Conservation (phyloP, 2,329 filamentous ascomycete genomes). For the Westerdykella aurantiaca region DNA sequence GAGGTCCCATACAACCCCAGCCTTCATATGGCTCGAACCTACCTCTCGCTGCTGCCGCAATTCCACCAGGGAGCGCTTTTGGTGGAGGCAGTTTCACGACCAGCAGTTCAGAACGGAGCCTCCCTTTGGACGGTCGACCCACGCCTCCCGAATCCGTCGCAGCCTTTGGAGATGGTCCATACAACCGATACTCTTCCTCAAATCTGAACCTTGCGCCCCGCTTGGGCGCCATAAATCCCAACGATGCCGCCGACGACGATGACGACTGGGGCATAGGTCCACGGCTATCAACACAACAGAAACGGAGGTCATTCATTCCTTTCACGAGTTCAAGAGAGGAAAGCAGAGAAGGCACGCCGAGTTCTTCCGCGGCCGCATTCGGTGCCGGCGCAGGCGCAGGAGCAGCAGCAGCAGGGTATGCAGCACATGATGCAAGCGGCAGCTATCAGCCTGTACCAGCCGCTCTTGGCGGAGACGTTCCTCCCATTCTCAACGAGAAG, state of each 20-base stretch:
- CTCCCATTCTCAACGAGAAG: constrained; percentile 52
- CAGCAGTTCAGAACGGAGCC: constrained; percentile 45
- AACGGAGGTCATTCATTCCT: constrained; percentile 57
- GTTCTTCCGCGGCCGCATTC: constrained; percentile 35
- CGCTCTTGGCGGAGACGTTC: constrained; percentile 14
- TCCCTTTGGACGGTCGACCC: constrained; percentile 43
- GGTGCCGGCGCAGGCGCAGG: constrained; percentile 34
- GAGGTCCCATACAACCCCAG: constrained; percentile 17
- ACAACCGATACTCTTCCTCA: constrained; percentile 52
- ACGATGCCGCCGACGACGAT: constrained; percentile 77
- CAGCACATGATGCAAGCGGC: constrained; percentile 35
- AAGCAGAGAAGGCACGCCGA: constrained; percentile 39
- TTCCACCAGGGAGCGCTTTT: constrained; percentile 9
- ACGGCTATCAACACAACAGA: constrained; percentile 43
- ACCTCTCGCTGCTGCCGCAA: constrained; percentile 30
- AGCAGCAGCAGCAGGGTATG: constrained; percentile 39
- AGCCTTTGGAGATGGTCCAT: constrained; percentile 59
- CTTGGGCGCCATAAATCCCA: constrained; percentile 60
- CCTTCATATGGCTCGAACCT: constrained; percentile 38
- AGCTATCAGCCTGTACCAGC: constrained; percentile 55
- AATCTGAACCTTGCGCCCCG: constrained; percentile 27
- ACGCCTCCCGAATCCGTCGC: constrained; percentile 23
- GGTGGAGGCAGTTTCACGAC: constrained; percentile 29
- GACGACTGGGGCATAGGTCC: constrained; percentile 65
- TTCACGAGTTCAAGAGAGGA: constrained; percentile 41